A percentile compares a stretch with the other conserved stretches of the same genome.
Conservation (phyloP, 2,329 filamentous ascomycete species). For the Xylariaceae sp. region DNA sequence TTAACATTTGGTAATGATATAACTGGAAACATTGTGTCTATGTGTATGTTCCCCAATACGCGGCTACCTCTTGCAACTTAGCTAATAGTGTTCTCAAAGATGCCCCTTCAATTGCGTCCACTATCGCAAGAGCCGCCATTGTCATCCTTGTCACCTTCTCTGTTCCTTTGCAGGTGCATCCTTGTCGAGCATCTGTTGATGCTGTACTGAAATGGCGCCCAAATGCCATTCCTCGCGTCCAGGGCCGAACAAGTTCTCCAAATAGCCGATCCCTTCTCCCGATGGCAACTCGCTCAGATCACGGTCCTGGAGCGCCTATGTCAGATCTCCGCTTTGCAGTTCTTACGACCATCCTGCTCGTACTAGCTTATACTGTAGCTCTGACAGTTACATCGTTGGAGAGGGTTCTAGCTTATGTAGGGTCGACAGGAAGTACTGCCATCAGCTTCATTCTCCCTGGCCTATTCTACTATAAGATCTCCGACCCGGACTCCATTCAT, state of each 20-base stretch:
- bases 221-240: slow-evolving; percentile 47
- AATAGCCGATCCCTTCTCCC: slow-evolving; percentile 52
- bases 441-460: slow-evolving; percentile 98
- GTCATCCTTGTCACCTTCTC: slow-evolving; percentile 96
- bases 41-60: slow-evolving; percentile 66
- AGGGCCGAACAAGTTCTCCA: slow-evolving; percentile 49
- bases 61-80: background rate
- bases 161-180: slow-evolving; percentile 93
- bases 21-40: slow-evolving; percentile 89
- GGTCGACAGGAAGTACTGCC: slow-evolving; percentile 89
- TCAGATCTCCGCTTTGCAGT: slow-evolving; percentile 86
- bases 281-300: slow-evolving; percentile 52
- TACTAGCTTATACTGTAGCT: slow-evolving; percentile 83
- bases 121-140: slow-evolving; percentile 92
- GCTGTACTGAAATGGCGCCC: slow-evolving; percentile 94
- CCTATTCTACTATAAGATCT: slow-evolving; percentile 98
- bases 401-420: slow-evolving; percentile 92
- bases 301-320: slow-evolving; percentile 67
- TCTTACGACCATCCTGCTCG: slow-evolving; percentile 84
- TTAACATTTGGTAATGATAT: slow-evolving; percentile 92
- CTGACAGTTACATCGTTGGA: slow-evolving; percentile 91
- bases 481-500: slow-evolving; percentile 81
- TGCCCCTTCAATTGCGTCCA: slow-evolving; percentile 77
- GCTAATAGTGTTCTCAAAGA: slow-evolving; percentile 49
- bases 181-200: slow-evolving; percentile 92